Conservation (phyloP, 352 stramenopile species). For the Poterioochromonas sp. region DNA sequence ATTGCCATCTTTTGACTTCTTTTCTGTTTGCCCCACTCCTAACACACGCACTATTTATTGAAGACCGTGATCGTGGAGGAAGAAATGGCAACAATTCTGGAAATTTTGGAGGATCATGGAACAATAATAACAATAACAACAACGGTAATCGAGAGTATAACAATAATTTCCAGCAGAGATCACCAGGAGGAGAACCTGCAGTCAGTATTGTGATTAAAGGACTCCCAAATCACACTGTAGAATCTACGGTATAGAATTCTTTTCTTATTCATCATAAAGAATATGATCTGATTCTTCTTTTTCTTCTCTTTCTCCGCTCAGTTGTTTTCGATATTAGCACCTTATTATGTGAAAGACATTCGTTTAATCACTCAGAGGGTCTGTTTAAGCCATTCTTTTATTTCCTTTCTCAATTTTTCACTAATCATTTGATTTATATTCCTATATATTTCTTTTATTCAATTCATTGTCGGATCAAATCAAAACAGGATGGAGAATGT, state of each 20-base stretch:
- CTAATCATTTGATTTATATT: too few relatives aligned
- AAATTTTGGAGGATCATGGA: too few relatives aligned
- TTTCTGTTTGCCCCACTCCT: background rate
- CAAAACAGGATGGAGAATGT: background rate
- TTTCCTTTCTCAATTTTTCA: background rate
- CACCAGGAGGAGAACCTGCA: background rate
- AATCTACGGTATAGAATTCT: background rate
- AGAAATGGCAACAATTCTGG: too few relatives aligned
- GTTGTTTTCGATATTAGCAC: background rate
- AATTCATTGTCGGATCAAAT: too few relatives aligned
- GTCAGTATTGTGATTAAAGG: slow-evolving; percentile 12
- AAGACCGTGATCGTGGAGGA: background rate
- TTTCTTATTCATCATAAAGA: background rate
- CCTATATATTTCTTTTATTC: too few relatives aligned
- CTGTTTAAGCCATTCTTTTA: background rate
- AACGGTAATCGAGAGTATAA: background rate
- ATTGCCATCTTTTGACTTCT: background rate
- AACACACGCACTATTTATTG: background rate
- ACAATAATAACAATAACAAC: background rate
- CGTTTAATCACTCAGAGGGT: background rate
- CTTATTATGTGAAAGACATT: background rate
- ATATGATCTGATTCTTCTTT: background rate
- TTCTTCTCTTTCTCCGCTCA: background rate
- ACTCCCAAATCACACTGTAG: background rate
- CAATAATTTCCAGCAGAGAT: background rate